A percentile compares a stretch with the other conserved stretches of the same genome.
phyloP scores from a whole-genome alignment of 331 rosid species.

The Pyrus hybrid region DNA sequence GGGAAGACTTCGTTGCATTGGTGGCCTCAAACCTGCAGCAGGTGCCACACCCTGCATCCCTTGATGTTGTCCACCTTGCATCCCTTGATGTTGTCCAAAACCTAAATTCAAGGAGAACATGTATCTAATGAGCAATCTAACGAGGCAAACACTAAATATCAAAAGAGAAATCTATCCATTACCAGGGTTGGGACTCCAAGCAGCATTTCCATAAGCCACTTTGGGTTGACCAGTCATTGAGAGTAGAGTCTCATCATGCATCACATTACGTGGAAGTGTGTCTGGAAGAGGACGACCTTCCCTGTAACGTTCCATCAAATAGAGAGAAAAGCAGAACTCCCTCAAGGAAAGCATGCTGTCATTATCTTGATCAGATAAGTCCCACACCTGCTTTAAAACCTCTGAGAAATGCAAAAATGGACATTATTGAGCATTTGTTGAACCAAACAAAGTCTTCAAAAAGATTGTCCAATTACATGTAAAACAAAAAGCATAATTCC shows the following conservation, averaged over 20 bases:
- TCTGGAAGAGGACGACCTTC: conserved; percentile 85
- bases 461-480: conserved; percentile 4
- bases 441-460: conserved; percentile 5
- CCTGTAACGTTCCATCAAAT: conserved; percentile 92
- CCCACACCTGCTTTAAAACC: conserved; percentile 94
- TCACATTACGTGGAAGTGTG: conserved; percentile 58
- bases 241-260: conserved; percentile 66
- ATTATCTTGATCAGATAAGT: conserved; percentile 91
- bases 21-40: conserved; percentile 46
- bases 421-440: conserved; percentile 16
- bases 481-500: neutral
- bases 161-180: conserved; percentile 10
- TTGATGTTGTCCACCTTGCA: conserved; percentile 65
- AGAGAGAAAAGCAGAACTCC: conserved; percentile 90
- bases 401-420: conserved; percentile 50
- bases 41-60: conserved; percentile 47
- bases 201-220: conserved; percentile 45
- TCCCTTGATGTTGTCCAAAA: conserved; percentile 64
- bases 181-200: conserved; percentile 65
- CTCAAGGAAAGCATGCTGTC: conserved; percentile 97
- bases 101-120: conserved; percentile 36
- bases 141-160: neutral
- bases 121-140: conserved; percentile 5
- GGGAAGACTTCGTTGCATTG: conserved; percentile 29
- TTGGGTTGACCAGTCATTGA: conserved; percentile 81